Base-by-base conservation (phyloP, 2,329 filamentous ascomycete species). In the Alternaria incomplexa region DNA sequence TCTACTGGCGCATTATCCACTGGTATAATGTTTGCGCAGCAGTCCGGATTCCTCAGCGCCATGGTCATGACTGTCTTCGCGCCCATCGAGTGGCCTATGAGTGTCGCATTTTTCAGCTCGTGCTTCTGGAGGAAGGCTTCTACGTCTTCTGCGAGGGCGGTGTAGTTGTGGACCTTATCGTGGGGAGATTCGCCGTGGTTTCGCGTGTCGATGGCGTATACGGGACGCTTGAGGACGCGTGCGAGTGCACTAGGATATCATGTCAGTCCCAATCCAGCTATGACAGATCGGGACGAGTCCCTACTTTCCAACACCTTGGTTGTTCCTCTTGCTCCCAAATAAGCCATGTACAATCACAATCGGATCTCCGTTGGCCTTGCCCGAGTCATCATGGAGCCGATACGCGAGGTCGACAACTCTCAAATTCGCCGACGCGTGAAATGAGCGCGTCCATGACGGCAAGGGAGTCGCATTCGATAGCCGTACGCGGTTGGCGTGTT, bases 81-180 rank as follows among this genome's bases (percentile, higher is more conserved):
- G 66, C 96, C 95, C 95, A 98, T 98, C 2, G 93, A 97, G 81
- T 98, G 96, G 0, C 95, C 95, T 73, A 98, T 96, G 26, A 98
- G 82, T 0, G 91, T 93, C 2, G 90, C 85, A 26, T 91, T 83
- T 47, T 86, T 82, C n/a, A 97, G 82, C 4, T 85, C 83, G 78
- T 96, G 90, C 58, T 91, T 82, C 6, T 85, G 72, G 59, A 98
- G 90, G 79, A 98, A 98, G 47, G 86, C 84, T 58, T 90, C 88
- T 11, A 97, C 89, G 73, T 98, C 95, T 68, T 90, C 87, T 5
- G 95, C 93, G 87, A 98, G 93, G 47, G 88, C 86, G 2, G 81
- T 79, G 79, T 98, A 98, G 81, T 95, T 90, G 79, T 98, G 96
- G 2, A 84, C 84, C 1, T 84, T 82, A 55, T 89, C 80, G 80